Evolutionary conservation across 306 rosid genomes (phyloP), one percentile per base, ranked within the genome.

Genomic region (Vigna radiata): DNA sequence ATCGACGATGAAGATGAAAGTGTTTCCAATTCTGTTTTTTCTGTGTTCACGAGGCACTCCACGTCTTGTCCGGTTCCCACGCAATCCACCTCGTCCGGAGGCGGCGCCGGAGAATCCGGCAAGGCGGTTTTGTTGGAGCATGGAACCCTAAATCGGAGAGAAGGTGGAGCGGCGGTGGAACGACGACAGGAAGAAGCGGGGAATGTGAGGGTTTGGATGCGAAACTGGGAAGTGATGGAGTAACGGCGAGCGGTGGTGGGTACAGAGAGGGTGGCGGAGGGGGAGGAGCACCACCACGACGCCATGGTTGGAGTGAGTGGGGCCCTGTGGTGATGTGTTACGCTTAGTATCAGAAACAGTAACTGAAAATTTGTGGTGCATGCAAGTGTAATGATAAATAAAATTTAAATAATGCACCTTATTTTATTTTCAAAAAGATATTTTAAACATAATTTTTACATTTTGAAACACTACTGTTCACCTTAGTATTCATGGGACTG

Each of bases 31-130:
- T 63, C 76, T 77, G 39, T 73, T n/a, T 47, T 64, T 4, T 75
- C 66, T 11, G 64, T 4, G 0, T 9, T 18, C 1, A 89, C 60
- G 5, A 82, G 21, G 71, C 93, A 85, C 77, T 87, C 92, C n/a
- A 88, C 93, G 71, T 90, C 91, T 70, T 80, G 89, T 1, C 93
- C 97, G 33, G 94, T 90, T 46, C 93, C 96, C 2, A 89, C 83
- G 72, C 88, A 89, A 43, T 90, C 96, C 3, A 86, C 36, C 18
- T 6, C 29, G 70, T 79, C 86, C 71, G 77, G 59, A 8, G 80
- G 59, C 5, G 60, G n/a, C 13, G 5, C 46, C 41, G 41, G 41
- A 41, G 46, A 44, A 44, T 44, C 49, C 49, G 49, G 49, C 49
- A 16, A 49, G 70, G 75, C 6, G 49, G 77, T 56, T 78, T 49